phyloP scores from a whole-genome alignment of 345 rosid genomes.

The Eucalyptus sp. region DNA sequence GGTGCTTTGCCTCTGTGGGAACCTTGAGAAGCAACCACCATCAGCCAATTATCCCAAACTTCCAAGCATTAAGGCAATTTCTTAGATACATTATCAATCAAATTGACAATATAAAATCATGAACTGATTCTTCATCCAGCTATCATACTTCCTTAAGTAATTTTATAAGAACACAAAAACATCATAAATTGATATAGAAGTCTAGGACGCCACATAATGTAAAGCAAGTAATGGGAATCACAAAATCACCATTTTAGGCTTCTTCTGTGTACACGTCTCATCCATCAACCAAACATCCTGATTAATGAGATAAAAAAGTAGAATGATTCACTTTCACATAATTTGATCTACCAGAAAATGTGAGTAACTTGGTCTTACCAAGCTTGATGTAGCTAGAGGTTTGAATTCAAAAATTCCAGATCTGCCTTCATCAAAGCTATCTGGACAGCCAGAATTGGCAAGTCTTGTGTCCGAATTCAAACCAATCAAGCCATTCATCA shows the following conservation, averaged over 20 bases:
- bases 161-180: not conserved
- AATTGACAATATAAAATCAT: not conserved
- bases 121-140: not conserved
- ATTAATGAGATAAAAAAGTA: not conserved
- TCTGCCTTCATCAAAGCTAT: constrained; percentile 28
- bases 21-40: constrained; percentile 45
- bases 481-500: constrained; percentile 17
- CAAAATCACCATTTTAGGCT: not conserved
- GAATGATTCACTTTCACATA: not conserved
- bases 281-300: not conserved
- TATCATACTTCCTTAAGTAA: not conserved
- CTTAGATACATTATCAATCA: not conserved
- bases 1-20: constrained; percentile 51
- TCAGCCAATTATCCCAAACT: constrained; percentile 7
- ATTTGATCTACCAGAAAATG: not conserved
- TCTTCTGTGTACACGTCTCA: not conserved
- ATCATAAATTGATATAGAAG: not conserved
- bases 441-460: constrained; percentile 23
- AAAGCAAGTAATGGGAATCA: not conserved
- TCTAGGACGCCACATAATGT: not conserved
- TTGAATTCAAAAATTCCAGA: constrained; percentile 62
- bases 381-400: constrained; percentile 54
- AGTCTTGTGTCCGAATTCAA: constrained; percentile 20
- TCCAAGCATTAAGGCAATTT: not conserved
- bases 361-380: constrained; percentile 30